Evolutionary conservation across 2,329 filamentous ascomycete species (phyloP), one percentile per base, ranked within the genome.

Genomic region (Cercospora nicotianae): DNA sequence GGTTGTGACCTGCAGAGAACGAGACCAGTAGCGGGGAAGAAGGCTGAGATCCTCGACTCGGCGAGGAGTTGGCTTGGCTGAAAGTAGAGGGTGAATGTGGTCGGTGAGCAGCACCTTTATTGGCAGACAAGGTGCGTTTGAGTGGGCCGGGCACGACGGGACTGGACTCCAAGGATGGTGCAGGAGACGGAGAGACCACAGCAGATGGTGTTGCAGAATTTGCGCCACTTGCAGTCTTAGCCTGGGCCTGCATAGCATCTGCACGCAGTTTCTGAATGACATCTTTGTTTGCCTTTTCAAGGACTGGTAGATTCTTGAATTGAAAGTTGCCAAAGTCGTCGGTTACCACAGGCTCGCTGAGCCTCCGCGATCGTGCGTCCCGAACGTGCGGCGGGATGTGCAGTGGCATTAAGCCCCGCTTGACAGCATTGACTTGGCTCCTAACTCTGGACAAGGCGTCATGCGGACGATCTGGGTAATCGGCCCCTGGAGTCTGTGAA

Each of bases 261-360:
- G 94, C 93, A 10, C 94, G 90, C 66, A 99, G 84, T 79, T 98
- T 98, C 75, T 98, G 94, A 33, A 99, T 97, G 31, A 98, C 93
- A 75, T 99, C 95, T 78, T 99, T 99, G 81, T 99, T 99, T 64
- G 95, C 95, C 79, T 97, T 98, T 75, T 98, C 95, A 18, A 99
- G 85, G 20, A 98, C 94, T 0, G 94, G 94, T 60, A 99, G 82
- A 75, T 99, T 99, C 82, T 99, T 99, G 85, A 97, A 99, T 45
- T 93, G 89, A 80, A 99, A 99, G 70, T 89, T 93, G 33, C 95
- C 95, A 83, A 99, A 99, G 77, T 99, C 96, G 78, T 99, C 95
- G 0, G 90, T 86, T 33, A 89, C 87, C 16, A 94, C 89, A 1
- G 95, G 95, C 79, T 99, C 95, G 78, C 94, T 98, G 45, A 98